Evolutionary conservation across 2,329 filamentous ascomycete species (phyloP).

Genomic region (Drechmeria coniospora): DNA sequence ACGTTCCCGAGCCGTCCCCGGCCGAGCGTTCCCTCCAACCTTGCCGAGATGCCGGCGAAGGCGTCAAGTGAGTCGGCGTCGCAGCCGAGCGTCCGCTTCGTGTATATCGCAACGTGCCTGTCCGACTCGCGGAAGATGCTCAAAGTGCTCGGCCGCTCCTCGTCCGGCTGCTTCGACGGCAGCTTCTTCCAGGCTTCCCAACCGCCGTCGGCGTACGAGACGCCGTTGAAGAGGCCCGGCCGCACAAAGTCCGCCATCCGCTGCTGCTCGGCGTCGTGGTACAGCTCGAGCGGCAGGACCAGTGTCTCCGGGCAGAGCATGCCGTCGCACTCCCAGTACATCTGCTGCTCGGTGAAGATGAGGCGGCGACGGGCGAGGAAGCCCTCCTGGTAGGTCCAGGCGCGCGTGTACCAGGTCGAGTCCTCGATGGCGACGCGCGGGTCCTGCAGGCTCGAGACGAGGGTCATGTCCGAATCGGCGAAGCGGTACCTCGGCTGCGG

Average conservation of each 20-base stretch:
- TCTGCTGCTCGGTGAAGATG: conserved; percentile 22
- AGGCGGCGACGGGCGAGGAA: conserved; percentile 20
- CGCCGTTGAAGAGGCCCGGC: conserved; percentile 18
- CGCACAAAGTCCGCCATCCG: conserved; percentile 20
- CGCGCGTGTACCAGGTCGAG: conserved; percentile 19
- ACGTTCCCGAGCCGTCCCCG: conserved; percentile 14
- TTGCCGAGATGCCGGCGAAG: conserved; percentile 15
- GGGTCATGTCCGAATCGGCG: conserved; percentile 14
- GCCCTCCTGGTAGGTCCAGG: conserved; percentile 25
- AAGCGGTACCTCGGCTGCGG: conserved; percentile 17
- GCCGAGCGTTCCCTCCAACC: conserved; percentile 15
- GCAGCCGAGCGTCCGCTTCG: conserved; percentile 11
- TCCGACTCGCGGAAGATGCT: conserved; percentile 20
- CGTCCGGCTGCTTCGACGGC: conserved; percentile 6
- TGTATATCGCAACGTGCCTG: conserved; percentile 18
- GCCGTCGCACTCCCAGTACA: conserved; percentile 24
- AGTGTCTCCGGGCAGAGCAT: conserved; percentile 21
- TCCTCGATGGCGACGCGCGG: conserved; percentile 14
- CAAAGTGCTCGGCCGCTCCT: conserved; percentile 13
- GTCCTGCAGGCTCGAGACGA: conserved; percentile 17
- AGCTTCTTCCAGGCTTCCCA: conserved; percentile 20
- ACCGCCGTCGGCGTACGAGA: conserved; percentile 18
- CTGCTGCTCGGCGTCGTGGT: conserved; percentile 16
- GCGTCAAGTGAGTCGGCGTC: conserved; percentile 19
- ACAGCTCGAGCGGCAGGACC: conserved; percentile 15